Evolutionary conservation across 177 flowering plant genomes (phyloP), one percentile per base, ranked within the genome.

Genomic region (Vitis hybrid): DNA sequence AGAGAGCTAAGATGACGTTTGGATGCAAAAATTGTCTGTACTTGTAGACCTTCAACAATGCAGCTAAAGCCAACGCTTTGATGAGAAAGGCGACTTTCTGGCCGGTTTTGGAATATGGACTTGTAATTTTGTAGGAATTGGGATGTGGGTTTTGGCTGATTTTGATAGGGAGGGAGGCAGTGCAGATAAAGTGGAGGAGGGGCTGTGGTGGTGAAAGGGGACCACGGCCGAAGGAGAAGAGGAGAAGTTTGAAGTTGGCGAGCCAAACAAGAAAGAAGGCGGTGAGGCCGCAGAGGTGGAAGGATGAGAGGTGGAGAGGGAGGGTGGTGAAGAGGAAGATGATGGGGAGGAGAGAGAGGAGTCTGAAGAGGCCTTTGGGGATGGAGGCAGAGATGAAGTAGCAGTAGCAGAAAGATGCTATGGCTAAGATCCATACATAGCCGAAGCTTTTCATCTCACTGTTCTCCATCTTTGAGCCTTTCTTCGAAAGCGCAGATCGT

Each of bases 201-300:
- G 67, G 72, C 1, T 70, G 72, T 68, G 51, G 50, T 3, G 76
- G 64, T 3, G 60, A 66, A 26, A 87, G 64, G 11, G 88, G 89
- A 49, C 82, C 87, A 0, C 26, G 69, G 34, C 72, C 75, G 64
- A 83, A 86, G 70, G 88, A 63, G 74, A 83, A 81, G 74, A 83
- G 87, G 59, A 88, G 70, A 76, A 88, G 87, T 71, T 85, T 86
- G 84, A 83, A 85, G 62, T 69, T 86, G 67, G 72, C 80, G 13
- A 86, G 86, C 90, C 90, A 88, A 48, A 75, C 51, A 67, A 89
- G 74, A 75, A 75, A 84, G 79, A 86, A 83, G 68, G 76, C 65
- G 1, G 85, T 75, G 74, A 70, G 63, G 10, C 71, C 82, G 6
- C 70, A 26, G 49, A 87, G 64, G 56, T 80, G 80, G 60, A 76